A percentile compares a stretch with the other conserved stretches of the same genome.
These are phyloP conservation scores for Lithocarpus polystachyus DNA, from an alignment of 306 rosid genomes.

Conservation along the genomic window DNA sequence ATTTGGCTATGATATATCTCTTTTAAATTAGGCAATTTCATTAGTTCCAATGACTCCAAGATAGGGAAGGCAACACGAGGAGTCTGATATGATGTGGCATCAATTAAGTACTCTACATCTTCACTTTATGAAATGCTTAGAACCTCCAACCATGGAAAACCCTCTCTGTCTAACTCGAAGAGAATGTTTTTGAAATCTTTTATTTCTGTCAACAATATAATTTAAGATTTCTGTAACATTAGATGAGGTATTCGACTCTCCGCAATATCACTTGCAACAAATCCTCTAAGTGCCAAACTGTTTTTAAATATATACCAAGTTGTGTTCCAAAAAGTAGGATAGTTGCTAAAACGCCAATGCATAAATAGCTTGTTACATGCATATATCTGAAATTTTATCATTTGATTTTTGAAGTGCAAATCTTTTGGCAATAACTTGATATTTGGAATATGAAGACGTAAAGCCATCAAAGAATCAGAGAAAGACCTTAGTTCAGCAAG, in stretches of 20 bases:
- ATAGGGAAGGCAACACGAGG: neutral
- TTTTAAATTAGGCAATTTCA: fast-evolving
- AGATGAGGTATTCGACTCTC: neutral
- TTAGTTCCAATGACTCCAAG: neutral
- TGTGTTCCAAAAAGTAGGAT: too few species aligned
- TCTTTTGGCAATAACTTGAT: too few species aligned
- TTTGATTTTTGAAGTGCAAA: too few species aligned
- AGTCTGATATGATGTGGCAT: neutral
- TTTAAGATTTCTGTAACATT: conserved; percentile 10
- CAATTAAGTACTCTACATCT: conserved; percentile 3
- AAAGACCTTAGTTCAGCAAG: conserved; percentile 15
- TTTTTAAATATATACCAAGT: too few species aligned
- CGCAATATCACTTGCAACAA: neutral
- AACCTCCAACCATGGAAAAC: conserved; percentile 15
- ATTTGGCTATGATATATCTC: neutral
- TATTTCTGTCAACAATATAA: neutral
- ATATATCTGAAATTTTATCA: too few species aligned
- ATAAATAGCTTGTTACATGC: too few species aligned
- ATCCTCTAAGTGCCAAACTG: fast-evolving
- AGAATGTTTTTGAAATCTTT: conserved; percentile 14
- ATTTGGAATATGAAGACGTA: neutral
- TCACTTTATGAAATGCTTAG: neutral
- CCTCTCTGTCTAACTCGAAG: too few species aligned
- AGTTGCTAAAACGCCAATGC: fast-evolving
- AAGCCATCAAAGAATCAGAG: neutral